Evolutionary conservation across 352 stramenopile genomes (phyloP).

Genomic region (Plasmopara muralis): DNA sequence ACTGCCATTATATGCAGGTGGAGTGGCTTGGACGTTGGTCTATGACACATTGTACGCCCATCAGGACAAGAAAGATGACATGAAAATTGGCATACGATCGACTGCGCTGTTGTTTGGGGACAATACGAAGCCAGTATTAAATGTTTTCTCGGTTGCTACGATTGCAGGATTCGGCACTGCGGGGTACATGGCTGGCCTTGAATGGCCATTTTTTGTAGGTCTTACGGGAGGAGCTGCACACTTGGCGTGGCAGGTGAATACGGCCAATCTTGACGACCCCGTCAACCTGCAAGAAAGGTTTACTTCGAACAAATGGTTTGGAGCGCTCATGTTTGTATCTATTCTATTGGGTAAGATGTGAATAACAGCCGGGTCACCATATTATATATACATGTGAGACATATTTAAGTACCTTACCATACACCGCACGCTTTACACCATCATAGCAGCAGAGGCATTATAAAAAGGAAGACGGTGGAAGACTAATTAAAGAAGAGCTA

Average conservation of each 20-base stretch:
- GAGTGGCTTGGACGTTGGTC: constrained; percentile 97
- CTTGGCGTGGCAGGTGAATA: constrained; percentile 96
- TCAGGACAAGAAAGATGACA: constrained; percentile 97
- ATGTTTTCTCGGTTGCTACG: constrained; percentile 66
- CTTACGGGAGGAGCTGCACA: constrained; percentile 85
- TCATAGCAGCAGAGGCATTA: no score
- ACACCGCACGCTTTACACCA: no score
- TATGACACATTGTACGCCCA: constrained; percentile 99
- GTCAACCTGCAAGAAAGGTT: constrained; percentile 93
- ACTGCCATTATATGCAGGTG: constrained; percentile 90
- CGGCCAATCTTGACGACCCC: constrained; percentile 90
- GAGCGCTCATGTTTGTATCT: constrained; percentile 74
- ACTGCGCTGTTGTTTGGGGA: constrained; percentile 95
- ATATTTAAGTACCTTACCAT: no score
- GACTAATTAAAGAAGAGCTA: no score
- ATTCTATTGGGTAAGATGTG: constrained; percentile 62
- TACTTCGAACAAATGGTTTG: constrained; percentile 90
- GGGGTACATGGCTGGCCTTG: constrained; percentile 73
- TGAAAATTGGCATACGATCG: constrained; percentile 92
- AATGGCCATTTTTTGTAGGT: constrained; percentile 87
- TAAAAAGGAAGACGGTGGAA: no score
- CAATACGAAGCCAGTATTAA: constrained; percentile 90
- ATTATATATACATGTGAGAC: no score
- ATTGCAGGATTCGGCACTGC: constrained; percentile 61
- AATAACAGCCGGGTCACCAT: no score